These are phyloP conservation scores for Taphrina betulina DNA, from an alignment of 1,139 yeast species.

Conservation along the genomic window DNA sequence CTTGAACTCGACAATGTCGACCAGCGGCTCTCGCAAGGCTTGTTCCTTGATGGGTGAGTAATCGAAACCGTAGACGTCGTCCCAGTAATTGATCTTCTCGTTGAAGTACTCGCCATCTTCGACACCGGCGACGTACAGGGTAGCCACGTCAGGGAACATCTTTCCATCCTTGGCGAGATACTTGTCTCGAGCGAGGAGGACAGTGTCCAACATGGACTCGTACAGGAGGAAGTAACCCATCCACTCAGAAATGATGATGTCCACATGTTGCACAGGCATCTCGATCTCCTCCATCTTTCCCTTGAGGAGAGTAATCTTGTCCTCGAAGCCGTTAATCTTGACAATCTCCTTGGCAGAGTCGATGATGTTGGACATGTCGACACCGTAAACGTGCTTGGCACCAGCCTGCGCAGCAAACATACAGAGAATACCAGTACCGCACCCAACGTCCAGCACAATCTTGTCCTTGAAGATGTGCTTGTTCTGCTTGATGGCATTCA, in stretches of 20 bases:
- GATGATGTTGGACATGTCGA: constrained; percentile 92
- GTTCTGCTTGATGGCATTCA: constrained; percentile 57
- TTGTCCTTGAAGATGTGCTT: constrained; percentile 56
- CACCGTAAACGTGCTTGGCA: constrained; percentile 56
- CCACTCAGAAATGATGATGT: constrained; percentile 97
- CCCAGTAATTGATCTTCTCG: constrained; percentile 93
- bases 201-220: constrained; percentile 98
- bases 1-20: constrained; percentile 81
- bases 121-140: constrained; percentile 85
- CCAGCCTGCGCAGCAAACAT: constrained; percentile 63
- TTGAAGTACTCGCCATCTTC: constrained; percentile 94
- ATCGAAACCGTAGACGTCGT: constrained; percentile 94
- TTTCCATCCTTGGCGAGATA: constrained; percentile 84
- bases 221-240: constrained; percentile 97
- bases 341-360: constrained; percentile 89
- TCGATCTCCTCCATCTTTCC: constrained; percentile 94
- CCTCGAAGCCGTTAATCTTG: constrained; percentile 76
- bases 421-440: constrained; percentile 62
- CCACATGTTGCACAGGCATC: constrained; percentile 75
- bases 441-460: constrained; percentile 56
- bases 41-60: constrained; percentile 68
- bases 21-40: constrained; percentile 91
- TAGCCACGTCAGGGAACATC: constrained; percentile 92
- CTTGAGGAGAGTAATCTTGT: constrained; percentile 81
- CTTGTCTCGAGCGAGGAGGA: constrained; percentile 86